phyloP scores from a whole-genome alignment of 2,329 filamentous ascomycete species.

The Ophidiomyces ophidiicola region DNA sequence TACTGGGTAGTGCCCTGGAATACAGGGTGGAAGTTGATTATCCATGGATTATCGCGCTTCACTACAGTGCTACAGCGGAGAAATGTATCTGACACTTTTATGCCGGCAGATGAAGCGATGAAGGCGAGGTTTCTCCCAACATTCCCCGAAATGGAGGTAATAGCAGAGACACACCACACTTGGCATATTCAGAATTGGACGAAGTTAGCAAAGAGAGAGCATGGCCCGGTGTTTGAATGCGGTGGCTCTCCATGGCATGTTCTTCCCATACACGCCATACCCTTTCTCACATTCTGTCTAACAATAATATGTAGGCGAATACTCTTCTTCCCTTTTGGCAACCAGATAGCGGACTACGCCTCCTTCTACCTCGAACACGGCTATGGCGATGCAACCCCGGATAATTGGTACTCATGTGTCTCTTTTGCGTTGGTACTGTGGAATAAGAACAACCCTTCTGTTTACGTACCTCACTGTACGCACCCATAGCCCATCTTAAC shows the following conservation, averaged over 20 bases:
- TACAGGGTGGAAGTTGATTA: not conserved
- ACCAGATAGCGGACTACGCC: slow-evolving; percentile 72
- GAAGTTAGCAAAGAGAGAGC: slow-evolving; percentile 61
- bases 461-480: slow-evolving; percentile 61
- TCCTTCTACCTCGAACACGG: slow-evolving; percentile 96
- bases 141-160: slow-evolving; percentile 65
- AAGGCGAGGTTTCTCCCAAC: slow-evolving; percentile 64
- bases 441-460: slow-evolving; percentile 83
- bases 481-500: not conserved
- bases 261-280: not conserved
- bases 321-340: slow-evolving; percentile 88
- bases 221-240: slow-evolving; percentile 77
- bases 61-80: not conserved
- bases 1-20: not conserved
- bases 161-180: slow-evolving; percentile 63
- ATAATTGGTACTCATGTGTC: slow-evolving; percentile 93
- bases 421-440: slow-evolving; percentile 90
- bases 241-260: slow-evolving; percentile 75
- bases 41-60: not conserved
- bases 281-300: slow-evolving; percentile 15
- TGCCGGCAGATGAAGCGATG: slow-evolving; percentile 63
- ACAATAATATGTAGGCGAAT: slow-evolving; percentile 58
- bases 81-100: not conserved
- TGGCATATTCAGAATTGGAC: slow-evolving; percentile 86
- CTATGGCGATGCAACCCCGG: slow-evolving; percentile 63